Base-by-base conservation (phyloP, 2,329 filamentous ascomycete species). In the Trichoderma sp. region DNA sequence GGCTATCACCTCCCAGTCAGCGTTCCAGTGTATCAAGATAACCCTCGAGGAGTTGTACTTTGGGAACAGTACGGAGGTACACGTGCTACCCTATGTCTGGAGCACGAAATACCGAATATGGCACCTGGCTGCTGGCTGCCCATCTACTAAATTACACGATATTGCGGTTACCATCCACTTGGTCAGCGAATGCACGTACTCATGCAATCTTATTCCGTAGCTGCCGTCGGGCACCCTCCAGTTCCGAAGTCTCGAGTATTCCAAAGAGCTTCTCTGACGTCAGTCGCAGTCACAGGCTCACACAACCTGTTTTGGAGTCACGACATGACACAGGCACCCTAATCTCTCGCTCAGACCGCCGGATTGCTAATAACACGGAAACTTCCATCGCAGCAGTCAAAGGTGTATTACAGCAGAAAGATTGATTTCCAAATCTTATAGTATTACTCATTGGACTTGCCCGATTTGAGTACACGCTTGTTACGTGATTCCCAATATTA, bases 241-340 rank as follows among this genome's bases (percentile, higher is more conserved):
- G 16, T 56, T 16, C 50, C 14, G 24, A 3, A 38, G 41, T 38
- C 33, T 59, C 56, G 24, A 31, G 68, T 21, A 71, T 63, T 71
- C 68, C 68, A 71, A 31, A 63, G 12, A 14, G 18, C 35, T 71
- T 35, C 68, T 63, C 56, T 71, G 68, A 71, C 68, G 68, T 71
- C 68, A 71, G 68, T 71, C 18, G 29, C n/a, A 50, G 24, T 21
- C 68, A 62, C 60, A 38, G 62, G 33, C 62, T 38, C 2, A 6
- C 33, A 33, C 27, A 21, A 50, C 24, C 31, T 27, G 50, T 12
- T 21, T 21, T 38, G 53, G 56, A 6, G 53, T 24, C 31, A 24
- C 24, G 16, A 27, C 41, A 45, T 45, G 41, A 31, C 18, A 33
- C 14, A 16, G 11, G 18, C 29, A 21, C 14, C 66, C 38, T 41